Percentiles rank a stretch among this genome's conserved stretches.
These are phyloP conservation scores for Cystobasidiaceae sp. DNA, from an alignment of 1,284 basidiomycete genomes.

Conservation along the genomic window DNA sequence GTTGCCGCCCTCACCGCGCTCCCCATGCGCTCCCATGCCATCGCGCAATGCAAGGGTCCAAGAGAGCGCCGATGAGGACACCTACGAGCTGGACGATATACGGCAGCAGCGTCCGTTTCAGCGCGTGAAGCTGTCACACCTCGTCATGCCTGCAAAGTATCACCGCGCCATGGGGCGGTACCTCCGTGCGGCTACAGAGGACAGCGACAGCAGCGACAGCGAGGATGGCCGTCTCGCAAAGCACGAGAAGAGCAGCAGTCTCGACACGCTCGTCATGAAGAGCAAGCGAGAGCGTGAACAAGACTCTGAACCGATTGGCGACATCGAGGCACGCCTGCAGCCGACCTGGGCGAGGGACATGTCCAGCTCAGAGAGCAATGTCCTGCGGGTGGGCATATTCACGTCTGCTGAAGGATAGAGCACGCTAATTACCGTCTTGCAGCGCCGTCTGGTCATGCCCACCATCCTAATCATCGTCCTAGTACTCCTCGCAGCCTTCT, in stretches of 20 bases:
- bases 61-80: background rate
- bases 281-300: no score
- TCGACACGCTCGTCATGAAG: no score
- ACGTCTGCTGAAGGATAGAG: background rate
- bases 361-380: constrained; percentile 7
- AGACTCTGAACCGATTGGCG: background rate
- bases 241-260: no score
- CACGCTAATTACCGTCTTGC: background rate
- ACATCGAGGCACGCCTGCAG: constrained; percentile 12
- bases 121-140: background rate
- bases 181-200: constrained; percentile 4
- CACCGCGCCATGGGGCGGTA: background rate
- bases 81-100: background rate
- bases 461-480: constrained; percentile 25
- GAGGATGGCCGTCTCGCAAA: no score
- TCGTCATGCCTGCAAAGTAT: constrained; percentile 13
- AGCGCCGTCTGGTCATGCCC: constrained; percentile 15
- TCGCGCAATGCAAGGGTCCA: no score
- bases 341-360: constrained; percentile 1
- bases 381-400: constrained; percentile 4
- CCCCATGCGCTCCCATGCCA: no score
- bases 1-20: no score
- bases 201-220: no score
- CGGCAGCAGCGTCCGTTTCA: background rate
- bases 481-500: constrained; percentile 29